These are phyloP conservation scores for Candida insectalens DNA, from an alignment of 805 yeast genomes.

Conservation along the genomic window DNA sequence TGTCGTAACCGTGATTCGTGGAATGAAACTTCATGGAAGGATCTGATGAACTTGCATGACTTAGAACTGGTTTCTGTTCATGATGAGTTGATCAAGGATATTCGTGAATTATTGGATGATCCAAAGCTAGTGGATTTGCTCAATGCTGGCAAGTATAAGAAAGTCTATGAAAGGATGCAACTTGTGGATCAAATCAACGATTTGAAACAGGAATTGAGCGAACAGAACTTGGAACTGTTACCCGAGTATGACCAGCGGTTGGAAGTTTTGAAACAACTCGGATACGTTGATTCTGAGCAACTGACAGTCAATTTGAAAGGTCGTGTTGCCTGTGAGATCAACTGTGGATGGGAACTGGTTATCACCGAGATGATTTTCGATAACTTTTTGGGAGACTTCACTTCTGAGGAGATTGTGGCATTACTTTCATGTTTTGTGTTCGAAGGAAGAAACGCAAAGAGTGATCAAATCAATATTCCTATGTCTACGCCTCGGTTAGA, in stretches of 20 bases:
- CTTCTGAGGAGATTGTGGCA: constrained; percentile 96
- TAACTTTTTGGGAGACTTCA: constrained; percentile 86
- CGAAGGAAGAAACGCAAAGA: constrained; percentile 53
- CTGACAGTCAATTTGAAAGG: constrained; percentile 81
- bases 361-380: constrained; percentile 84
- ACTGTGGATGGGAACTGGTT: constrained; percentile 84
- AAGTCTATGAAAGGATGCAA: constrained; percentile 33
- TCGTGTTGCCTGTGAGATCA: constrained; percentile 80
- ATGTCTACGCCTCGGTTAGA: constrained; percentile 69
- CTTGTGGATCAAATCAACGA: constrained; percentile 42
- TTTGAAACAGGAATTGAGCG: constrained; percentile 59
- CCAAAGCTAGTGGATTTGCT: constrained; percentile 9
- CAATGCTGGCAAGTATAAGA: constrained; percentile 10
- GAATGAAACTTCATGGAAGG: constrained; percentile 33
- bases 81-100: constrained; percentile 16
- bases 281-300: constrained; percentile 59
- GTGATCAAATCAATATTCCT: constrained; percentile 39
- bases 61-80: constrained; percentile 31
- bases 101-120: constrained; percentile 20
- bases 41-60: constrained; percentile 25
- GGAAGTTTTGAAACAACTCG: constrained; percentile 66
- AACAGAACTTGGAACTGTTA: constrained; percentile 77
- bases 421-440: constrained; percentile 84
- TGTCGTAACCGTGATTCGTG: constrained; percentile 25
- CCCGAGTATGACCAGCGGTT: constrained; percentile 93